Conservation (phyloP, 441 rosid species). For the Erysimum pusillum region DNA sequence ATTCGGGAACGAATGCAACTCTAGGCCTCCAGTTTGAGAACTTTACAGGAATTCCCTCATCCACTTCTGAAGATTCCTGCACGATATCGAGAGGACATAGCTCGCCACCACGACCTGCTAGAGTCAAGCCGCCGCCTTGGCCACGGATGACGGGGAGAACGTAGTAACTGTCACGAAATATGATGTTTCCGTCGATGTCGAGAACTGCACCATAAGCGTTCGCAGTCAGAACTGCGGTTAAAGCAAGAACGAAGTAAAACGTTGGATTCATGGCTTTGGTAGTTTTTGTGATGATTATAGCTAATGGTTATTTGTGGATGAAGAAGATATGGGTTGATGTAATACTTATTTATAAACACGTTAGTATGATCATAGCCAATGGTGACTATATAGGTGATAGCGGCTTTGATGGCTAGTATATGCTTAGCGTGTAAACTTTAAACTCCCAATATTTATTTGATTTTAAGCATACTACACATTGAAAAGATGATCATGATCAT, state of each 20-base stretch:
- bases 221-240: constrained; percentile 1
- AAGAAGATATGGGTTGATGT: constrained; percentile 16
- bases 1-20: constrained; percentile 45
- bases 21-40: constrained; percentile 50
- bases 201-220: constrained; percentile 42
- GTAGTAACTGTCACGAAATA: constrained; percentile 52
- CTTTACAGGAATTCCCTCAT: constrained; percentile 54
- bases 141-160: constrained; percentile 62
- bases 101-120: constrained; percentile 42
- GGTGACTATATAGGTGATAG: constrained; percentile 17
- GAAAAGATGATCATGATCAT: constrained; percentile 19
- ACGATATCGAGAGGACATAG: constrained; percentile 49
- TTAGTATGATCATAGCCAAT: neutral
- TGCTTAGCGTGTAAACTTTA: constrained; percentile 21
- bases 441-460: constrained; percentile 23
- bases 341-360: constrained; percentile 28
- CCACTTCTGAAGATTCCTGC: constrained; percentile 52
- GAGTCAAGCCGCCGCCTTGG: constrained; percentile 63
- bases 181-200: constrained; percentile 48
- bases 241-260: constrained; percentile 37
- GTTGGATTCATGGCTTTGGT: constrained; percentile 36
- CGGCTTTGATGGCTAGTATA: constrained; percentile 15
- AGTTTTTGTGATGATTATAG: neutral
- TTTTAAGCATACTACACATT: neutral
- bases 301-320: neutral